Percentiles rank a stretch among this genome's conserved stretches.
Conservation (phyloP, 148 eudicot genomes). For the Heliosperma pusillum region DNA sequence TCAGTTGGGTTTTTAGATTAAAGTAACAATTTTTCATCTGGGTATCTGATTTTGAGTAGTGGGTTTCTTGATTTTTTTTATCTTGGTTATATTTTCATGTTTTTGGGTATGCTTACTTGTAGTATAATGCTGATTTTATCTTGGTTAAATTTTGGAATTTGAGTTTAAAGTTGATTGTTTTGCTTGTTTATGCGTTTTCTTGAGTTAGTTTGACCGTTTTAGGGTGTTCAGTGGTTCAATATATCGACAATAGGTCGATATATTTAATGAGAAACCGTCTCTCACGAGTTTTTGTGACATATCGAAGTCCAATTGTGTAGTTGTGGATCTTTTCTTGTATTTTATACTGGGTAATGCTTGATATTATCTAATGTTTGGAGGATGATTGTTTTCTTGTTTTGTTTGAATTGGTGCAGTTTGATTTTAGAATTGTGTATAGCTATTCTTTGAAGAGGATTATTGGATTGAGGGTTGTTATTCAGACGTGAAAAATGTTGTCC, state of each 20-base stretch:
- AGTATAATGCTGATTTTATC: background rate
- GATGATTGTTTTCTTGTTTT: slow-evolving; percentile 1
- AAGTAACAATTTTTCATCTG: background rate
- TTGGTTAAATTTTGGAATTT: background rate
- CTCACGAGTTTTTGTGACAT: too few relatives aligned
- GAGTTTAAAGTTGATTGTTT: background rate
- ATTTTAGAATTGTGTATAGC: background rate
- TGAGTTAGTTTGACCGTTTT: slow-evolving; percentile 1
- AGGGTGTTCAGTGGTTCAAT: background rate
- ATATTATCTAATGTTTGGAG: background rate
- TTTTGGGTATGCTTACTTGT: background rate
- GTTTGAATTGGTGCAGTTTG: slow-evolving; percentile 9
- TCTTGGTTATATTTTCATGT: background rate
- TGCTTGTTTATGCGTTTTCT: background rate
- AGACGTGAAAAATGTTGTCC: slow-evolving; percentile 23
- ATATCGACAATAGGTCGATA: too few relatives aligned
- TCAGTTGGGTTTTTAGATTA: background rate
- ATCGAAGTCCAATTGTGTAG: too few relatives aligned
- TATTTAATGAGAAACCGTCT: too few relatives aligned
- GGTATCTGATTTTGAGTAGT: slow-evolving; percentile 5
- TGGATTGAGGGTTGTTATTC: too few relatives aligned
- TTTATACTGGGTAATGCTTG: background rate
- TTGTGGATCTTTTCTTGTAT: background rate
- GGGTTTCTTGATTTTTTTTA: slow-evolving; percentile 9
- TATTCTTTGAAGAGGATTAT: background rate